These are phyloP conservation scores for Cokeromyces recurvatus DNA, from an alignment of 371 early-diverging fungal genomes.

Conservation along the genomic window DNA sequence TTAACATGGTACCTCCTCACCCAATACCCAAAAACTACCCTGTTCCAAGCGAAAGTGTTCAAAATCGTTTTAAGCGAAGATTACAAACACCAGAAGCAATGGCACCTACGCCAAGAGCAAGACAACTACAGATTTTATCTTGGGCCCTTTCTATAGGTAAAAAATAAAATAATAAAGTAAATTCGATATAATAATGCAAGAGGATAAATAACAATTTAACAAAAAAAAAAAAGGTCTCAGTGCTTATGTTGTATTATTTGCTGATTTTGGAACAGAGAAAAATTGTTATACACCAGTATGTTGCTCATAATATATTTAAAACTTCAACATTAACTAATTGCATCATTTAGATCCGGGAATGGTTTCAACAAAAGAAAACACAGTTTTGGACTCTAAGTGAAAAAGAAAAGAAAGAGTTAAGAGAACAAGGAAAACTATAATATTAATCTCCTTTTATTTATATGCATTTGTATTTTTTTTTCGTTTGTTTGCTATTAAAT, in stretches of 20 bases:
- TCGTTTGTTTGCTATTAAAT: no score
- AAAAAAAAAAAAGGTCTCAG: slow-evolving; percentile 21
- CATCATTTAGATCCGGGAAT: slow-evolving; percentile 29
- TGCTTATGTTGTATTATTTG: slow-evolving; percentile 42
- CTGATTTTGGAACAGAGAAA: slow-evolving; percentile 43
- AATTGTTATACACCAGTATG: slow-evolving; percentile 46
- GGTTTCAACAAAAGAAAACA: slow-evolving; percentile 37
- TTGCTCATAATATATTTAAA: not conserved
- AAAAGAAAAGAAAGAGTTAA: slow-evolving; percentile 36
- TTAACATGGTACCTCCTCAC: slow-evolving; percentile 10
- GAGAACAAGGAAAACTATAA: slow-evolving; percentile 37
- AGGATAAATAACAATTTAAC: not conserved
- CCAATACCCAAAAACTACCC: slow-evolving; percentile 7
- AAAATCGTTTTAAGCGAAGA: slow-evolving; percentile 29
- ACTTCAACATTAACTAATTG: not conserved
- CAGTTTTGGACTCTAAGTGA: slow-evolving; percentile 37
- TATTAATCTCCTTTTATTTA: no score
- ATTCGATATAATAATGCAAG: no score
- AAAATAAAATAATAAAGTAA: no score
- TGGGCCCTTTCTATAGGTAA: slow-evolving; percentile 36
- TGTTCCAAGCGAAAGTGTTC: slow-evolving; percentile 9
- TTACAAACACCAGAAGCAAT: slow-evolving; percentile 30
- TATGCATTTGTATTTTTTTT: no score
- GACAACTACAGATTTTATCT: slow-evolving; percentile 35
- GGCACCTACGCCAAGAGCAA: slow-evolving; percentile 28